Evolutionary conservation across 345 rosid genomes (phyloP).

Genomic region (Citrus australasica): DNA sequence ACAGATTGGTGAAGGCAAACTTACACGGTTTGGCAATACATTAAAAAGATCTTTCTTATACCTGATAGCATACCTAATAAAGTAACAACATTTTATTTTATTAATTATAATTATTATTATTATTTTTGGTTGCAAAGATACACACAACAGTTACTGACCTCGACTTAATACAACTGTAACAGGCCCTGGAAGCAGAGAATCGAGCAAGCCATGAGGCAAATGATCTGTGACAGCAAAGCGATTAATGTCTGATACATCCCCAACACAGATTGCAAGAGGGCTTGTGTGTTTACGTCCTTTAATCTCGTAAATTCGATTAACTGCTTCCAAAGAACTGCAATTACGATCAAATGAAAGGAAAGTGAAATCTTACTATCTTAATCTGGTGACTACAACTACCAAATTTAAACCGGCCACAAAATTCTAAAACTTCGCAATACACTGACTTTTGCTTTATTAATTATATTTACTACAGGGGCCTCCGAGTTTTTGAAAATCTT

Average conservation of each 20-base stretch:
- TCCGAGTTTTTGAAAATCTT: background rate
- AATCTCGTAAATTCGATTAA: conserved; percentile 77
- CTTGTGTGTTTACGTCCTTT: conserved; percentile 84
- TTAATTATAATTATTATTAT: background rate
- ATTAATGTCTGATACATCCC: conserved; percentile 74
- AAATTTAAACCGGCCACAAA: background rate
- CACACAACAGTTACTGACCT: conserved; percentile 42
- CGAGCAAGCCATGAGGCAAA: conserved; percentile 74
- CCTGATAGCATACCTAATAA: background rate
- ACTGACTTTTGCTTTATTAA: background rate
- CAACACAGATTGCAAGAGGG: conserved; percentile 86
- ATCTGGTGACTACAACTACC: background rate
- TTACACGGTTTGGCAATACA: background rate
- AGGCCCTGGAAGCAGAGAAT: conserved; percentile 81
- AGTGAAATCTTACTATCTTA: background rate
- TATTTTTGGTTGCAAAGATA: background rate
- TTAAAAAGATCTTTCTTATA: background rate
- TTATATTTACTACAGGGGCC: background rate
- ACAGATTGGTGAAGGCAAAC: background rate
- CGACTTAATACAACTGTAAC: conserved; percentile 74
- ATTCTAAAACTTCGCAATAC: background rate
- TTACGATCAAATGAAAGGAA: background rate
- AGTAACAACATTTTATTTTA: background rate
- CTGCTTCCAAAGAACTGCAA: conserved; percentile 67
- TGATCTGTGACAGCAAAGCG: conserved; percentile 65